Evolutionary conservation across 352 stramenopile genomes (phyloP), one percentile per base, ranked within the genome.

Genomic region (Phytophthora fragariaefolia): DNA sequence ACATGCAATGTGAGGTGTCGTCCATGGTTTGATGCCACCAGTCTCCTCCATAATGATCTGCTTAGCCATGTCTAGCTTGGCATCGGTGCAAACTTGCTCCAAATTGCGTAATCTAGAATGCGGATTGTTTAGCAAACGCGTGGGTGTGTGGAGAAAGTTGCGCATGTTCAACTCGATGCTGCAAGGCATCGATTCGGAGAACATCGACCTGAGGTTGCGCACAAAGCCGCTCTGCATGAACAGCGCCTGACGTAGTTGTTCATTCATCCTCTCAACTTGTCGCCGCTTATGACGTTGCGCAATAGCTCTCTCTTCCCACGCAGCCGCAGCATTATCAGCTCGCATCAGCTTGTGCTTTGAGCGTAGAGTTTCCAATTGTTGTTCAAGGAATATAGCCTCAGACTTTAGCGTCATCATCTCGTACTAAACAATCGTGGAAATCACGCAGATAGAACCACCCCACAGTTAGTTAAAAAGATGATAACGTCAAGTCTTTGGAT

Each of bases 221-320:
- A 77, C 48, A 26, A 74, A 77, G 3, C 70, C 55, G 28, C 58
- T 63, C 18, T 74, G 57, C 27, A 69, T 27, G 34, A 76, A 78
- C 10, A 79, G 40, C 27, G 71, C 68, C 12, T 66, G 55, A 5
- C 68, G 68, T 24, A 79, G 58, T 50, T 71, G 53, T 34, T 73
- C 61, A 38, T 79, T 75, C 7, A 40, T 52, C 23, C 54, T 26
- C 54, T 79, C 71, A 1, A 66, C 53, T 13, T 81, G 70, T 24
- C 73, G 73, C 1, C 75, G 73, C 54, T 82, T 80, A 47, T 73
- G 70, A 1, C 76, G 63, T 50, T 86, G 73, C 1, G 66, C 63
- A 48, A 83, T 83, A 8, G 75, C 78, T 5, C 53, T 65, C 34
- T 83, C 78, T 55, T 83, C 75, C 75, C 70, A 86, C 32, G 69